Conservation (phyloP, 176 grass and related monocot genomes). For the Oropetium thomaeum region DNA sequence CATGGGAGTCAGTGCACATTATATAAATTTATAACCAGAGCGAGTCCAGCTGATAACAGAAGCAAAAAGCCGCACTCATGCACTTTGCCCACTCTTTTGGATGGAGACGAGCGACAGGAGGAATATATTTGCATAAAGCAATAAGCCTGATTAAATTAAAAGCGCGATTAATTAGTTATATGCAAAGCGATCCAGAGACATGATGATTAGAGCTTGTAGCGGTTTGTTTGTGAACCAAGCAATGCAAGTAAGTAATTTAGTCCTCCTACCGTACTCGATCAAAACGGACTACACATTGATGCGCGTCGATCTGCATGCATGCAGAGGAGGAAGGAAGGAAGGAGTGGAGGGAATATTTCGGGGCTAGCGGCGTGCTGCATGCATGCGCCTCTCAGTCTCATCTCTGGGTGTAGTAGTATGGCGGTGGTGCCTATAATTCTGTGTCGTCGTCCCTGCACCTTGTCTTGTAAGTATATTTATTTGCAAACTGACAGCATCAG, state of each 20-base stretch:
- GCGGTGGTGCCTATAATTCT: conserved; percentile 26
- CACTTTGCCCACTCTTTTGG: neutral
- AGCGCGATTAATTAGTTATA: neutral
- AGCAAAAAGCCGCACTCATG: conserved; percentile 42
- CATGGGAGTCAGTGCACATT: conserved; percentile 30
- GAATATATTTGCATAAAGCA: conserved; percentile 52
- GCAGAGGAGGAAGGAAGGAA: neutral
- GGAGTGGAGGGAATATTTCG: conserved; percentile 45
- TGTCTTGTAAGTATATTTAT: conserved; percentile 18
- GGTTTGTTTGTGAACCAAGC: no score
- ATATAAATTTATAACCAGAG: no score
- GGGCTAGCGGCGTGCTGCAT: conserved; percentile 34
- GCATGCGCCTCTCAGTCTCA: conserved; percentile 28
- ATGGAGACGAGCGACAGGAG: conserved; percentile 33
- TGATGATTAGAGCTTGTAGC: no score
- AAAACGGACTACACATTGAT: no score
- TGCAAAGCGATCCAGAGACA: no score
- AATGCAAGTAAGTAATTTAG: no score
- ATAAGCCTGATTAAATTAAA: no score
- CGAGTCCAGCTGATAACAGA: conserved; percentile 30
- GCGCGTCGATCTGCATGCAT: no score
- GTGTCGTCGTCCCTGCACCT: conserved; percentile 10
- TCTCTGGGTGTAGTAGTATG: no score
- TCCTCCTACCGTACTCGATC: no score
- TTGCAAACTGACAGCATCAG: neutral